These are phyloP conservation scores for Globisporangium iwayamae DNA, from an alignment of 352 stramenopile species.

Conservation along the genomic window DNA sequence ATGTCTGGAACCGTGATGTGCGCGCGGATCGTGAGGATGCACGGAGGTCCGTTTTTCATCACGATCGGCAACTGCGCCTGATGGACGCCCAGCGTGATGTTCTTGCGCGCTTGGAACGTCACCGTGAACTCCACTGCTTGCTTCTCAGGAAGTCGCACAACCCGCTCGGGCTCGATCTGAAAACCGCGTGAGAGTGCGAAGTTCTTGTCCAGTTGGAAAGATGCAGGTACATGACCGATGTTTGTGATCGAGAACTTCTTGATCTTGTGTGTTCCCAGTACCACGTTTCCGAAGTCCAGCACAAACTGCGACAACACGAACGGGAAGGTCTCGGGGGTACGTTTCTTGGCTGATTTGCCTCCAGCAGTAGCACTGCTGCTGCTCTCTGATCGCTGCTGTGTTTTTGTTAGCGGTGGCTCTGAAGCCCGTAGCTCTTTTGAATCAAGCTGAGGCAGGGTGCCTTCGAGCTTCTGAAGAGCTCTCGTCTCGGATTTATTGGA, in stretches of 20 bases:
- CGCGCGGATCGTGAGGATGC: constrained; percentile 81
- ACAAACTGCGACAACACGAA: constrained; percentile 91
- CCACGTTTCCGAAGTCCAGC: constrained; percentile 93
- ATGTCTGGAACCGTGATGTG: constrained; percentile 91
- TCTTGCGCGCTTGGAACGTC: constrained; percentile 89
- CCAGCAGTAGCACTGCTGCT: background rate
- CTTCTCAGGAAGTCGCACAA: constrained; percentile 90
- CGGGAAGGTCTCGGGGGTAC: constrained; percentile 31
- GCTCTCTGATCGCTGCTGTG: constrained; percentile 8
- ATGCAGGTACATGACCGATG: constrained; percentile 77
- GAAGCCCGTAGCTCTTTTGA: constrained; percentile 2
- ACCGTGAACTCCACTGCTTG: constrained; percentile 87
- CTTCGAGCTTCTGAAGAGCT: background rate
- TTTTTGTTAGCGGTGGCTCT: background rate
- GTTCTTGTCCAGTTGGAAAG: constrained; percentile 92
- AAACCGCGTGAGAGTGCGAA: constrained; percentile 84
- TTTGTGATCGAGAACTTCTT: constrained; percentile 93
- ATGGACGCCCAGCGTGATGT: constrained; percentile 72
- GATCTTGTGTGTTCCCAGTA: constrained; percentile 89
- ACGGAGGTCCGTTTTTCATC: constrained; percentile 89
- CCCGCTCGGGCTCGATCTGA: constrained; percentile 90
- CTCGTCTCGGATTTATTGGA: constrained; percentile 22
- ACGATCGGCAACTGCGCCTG: constrained; percentile 81
- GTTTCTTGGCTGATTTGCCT: constrained; percentile 26
- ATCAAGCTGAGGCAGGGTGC: background rate